Evolutionary conservation across 306 rosid genomes (phyloP).

Genomic region (Astragalus glycyphyllos): DNA sequence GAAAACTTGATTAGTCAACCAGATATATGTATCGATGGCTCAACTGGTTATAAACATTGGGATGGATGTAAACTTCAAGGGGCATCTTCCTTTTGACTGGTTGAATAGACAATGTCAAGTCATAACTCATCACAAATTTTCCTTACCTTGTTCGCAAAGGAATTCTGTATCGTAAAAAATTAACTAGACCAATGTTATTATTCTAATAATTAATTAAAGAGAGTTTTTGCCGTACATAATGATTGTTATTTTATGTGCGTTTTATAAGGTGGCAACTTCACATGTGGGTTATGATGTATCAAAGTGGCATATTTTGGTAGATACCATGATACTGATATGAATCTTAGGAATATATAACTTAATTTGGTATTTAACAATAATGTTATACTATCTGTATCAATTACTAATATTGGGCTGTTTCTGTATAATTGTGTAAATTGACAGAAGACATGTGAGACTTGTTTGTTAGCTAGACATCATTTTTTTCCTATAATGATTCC

Average conservation of each 20-base stretch:
- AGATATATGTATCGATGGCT: background rate
- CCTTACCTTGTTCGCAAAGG: slow-evolving; percentile 4
- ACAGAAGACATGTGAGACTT: background rate
- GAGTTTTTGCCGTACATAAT: background rate
- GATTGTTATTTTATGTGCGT: background rate
- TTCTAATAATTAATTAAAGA: slow-evolving; percentile 2
- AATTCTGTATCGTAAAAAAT: slow-evolving; percentile 13
- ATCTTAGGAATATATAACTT: slow-evolving; percentile 1
- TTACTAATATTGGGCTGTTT: no score
- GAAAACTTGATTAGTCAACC: slow-evolving; percentile 38
- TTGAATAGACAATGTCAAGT: slow-evolving; percentile 50
- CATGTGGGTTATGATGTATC: background rate
- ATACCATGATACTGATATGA: slow-evolving; percentile 2
- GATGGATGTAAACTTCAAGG: slow-evolving; percentile 8
- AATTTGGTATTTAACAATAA: background rate
- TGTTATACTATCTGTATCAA: background rate
- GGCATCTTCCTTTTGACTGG: slow-evolving; percentile 56
- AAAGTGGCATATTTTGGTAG: slow-evolving; percentile 33
- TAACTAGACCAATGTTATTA: slow-evolving; percentile 10
- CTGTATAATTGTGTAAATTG: slow-evolving; percentile 9
- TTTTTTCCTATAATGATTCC: background rate
- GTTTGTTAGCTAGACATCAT: slow-evolving; percentile 1
- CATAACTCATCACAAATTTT: slow-evolving; percentile 34
- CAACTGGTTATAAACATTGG: background rate
- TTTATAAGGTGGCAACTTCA: slow-evolving; percentile 10